A percentile compares a stretch with the other conserved stretches of the same genome.
phyloP scores from a whole-genome alignment of 306 rosid species.

The Arachis stenosperma region DNA sequence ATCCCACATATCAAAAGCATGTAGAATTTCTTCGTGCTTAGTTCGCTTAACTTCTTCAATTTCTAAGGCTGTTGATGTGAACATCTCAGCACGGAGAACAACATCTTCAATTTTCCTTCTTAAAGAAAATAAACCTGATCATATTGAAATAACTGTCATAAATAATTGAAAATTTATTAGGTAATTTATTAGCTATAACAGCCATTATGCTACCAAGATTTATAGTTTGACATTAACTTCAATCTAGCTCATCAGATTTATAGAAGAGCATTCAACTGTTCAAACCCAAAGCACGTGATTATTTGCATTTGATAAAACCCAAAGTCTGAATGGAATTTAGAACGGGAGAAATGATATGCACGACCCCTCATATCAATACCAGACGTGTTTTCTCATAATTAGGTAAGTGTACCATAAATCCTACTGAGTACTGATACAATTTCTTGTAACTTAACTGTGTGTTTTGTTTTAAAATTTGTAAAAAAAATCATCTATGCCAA shows the following conservation, averaged over 20 bases:
- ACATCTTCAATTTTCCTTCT: slow-evolving; percentile 80
- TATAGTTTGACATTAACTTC: slow-evolving; percentile 4
- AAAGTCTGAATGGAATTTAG: slow-evolving; percentile 1
- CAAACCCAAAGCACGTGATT: too few relatives aligned
- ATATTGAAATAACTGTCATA: slow-evolving; percentile 28
- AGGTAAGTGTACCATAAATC: too few relatives aligned
- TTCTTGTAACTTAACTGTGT: too few relatives aligned
- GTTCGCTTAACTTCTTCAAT: slow-evolving; percentile 71
- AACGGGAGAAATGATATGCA: slow-evolving; percentile 6
- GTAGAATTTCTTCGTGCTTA: slow-evolving; percentile 70
- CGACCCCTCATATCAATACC: background rate
- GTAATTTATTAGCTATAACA: background rate
- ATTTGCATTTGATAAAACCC: background rate
- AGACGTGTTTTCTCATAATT: background rate
- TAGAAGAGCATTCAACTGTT: slow-evolving; percentile 21
- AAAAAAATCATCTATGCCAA: too few relatives aligned
- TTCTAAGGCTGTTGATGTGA: slow-evolving; percentile 69
- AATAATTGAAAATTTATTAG: slow-evolving; percentile 19
- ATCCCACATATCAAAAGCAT: slow-evolving; percentile 74
- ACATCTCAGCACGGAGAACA: slow-evolving; percentile 74
- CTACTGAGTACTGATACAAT: too few relatives aligned
- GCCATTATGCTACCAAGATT: slow-evolving; percentile 4
- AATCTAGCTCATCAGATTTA: background rate
- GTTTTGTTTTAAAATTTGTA: too few relatives aligned
- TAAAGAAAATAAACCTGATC: slow-evolving; percentile 70